Percentiles rank a stretch among this genome's conserved stretches.
phyloP scores from a whole-genome alignment of 225 moss, liverwort and hornwort species.

The Pseudoscleropodium purum region DNA sequence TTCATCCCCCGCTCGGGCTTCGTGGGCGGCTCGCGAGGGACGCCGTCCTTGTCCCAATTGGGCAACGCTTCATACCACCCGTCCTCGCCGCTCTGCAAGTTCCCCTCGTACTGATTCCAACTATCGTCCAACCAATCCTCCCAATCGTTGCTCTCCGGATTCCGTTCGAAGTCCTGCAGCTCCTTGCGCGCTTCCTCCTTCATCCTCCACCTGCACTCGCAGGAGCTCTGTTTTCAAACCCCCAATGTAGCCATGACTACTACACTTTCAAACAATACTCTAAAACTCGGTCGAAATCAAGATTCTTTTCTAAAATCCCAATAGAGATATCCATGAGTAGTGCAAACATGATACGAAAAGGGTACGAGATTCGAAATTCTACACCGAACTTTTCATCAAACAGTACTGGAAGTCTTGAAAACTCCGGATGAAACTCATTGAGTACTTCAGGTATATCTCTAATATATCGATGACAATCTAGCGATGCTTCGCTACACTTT shows the following conservation, averaged over 20 bases:
- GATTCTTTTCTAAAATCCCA: not conserved
- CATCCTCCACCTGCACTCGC: conserved; percentile 45
- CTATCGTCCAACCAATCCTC: conserved; percentile 92
- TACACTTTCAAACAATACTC: not conserved
- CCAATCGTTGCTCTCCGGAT: conserved; percentile 81
- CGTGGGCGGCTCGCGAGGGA: conserved; percentile 64
- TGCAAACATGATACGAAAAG: not conserved
- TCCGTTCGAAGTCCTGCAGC: conserved; percentile 56
- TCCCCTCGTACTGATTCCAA: conserved; percentile 44
- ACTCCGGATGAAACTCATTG: not conserved
- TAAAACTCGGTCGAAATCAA: not conserved
- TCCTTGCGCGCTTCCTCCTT: conserved; percentile 51
- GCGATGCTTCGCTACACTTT: not conserved
- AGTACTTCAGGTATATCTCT: not conserved
- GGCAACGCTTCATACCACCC: conserved; percentile 59
- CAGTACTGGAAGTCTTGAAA: not conserved
- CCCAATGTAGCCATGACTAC: not conserved
- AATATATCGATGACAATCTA: not conserved
- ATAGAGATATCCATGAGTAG: not conserved
- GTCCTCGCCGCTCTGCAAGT: conserved; percentile 24
- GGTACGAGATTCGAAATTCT: not conserved
- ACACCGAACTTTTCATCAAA: not conserved
- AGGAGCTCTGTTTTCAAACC: not conserved
- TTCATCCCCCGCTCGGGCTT: conserved; percentile 91
- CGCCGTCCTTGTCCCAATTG: conserved; percentile 74